Evolutionary conservation across 192 early-diverging fungal species (phyloP).

Genomic region (Coemansia sp.): DNA sequence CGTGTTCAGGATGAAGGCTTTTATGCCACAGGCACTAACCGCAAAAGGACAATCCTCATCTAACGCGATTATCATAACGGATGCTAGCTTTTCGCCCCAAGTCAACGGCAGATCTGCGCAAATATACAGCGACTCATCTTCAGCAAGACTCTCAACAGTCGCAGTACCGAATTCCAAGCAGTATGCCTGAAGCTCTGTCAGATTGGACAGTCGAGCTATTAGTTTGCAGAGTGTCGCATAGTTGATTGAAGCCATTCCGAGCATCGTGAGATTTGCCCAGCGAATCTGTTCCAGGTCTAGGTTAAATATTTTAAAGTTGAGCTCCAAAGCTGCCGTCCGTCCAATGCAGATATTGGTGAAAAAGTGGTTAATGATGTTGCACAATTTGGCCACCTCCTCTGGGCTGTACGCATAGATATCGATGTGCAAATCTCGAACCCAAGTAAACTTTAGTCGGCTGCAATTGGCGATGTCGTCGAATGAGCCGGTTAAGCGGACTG

Average conservation of each 20-base stretch:
- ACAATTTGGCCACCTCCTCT: background rate
- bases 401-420: background rate
- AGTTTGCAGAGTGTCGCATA: background rate
- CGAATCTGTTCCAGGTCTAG: background rate
- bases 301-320: background rate
- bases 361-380: background rate
- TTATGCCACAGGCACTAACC: background rate
- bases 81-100: background rate
- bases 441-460: background rate
- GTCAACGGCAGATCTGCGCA: background rate
- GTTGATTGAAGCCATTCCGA: background rate
- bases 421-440: background rate
- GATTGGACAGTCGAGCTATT: background rate
- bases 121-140: background rate
- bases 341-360: constrained; percentile 4
- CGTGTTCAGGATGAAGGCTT: background rate
- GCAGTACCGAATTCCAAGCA: background rate
- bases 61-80: background rate
- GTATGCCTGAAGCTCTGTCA: background rate
- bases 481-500: background rate
- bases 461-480: background rate
- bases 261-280: background rate
- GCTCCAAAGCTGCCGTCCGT: background rate
- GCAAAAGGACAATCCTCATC: background rate
- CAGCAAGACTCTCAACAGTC: background rate